Evolutionary conservation across 345 rosid species (phyloP), one percentile per base, ranked within the genome.

Genomic region (Corchorus olitorius): DNA sequence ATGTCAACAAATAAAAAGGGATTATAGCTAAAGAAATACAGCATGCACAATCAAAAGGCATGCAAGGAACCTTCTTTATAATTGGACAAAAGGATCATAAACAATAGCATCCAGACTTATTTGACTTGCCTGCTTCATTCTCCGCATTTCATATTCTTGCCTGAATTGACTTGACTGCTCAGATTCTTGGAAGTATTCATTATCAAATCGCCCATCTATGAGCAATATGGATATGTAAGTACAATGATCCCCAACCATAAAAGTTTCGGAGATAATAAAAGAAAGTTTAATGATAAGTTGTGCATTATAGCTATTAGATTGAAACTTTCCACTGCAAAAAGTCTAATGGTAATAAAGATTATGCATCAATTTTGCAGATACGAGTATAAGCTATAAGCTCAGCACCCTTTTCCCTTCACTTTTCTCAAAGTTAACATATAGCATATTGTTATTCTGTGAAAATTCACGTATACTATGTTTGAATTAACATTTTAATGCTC

Each of bases 71-170:
- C 52, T 69, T 77, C 65, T 50, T 65, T 34, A n/a, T 43, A 27
- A 65, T 60, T 61, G 59, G 27, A 58, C 15, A 54, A 45, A 63
- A 43, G 61, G 2, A 78, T 17, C 60, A 53, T 35, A 53, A 70
- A 41, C 5, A 73, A 60, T 39, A 48, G 56, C 7, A 9, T 63
- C 35, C 37, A 56, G 20, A 53, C 71, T 73, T 33, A 65, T 17
- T 20, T 13, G 50, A 81, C 90, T 83, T 85, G 81, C 98, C 98
- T 97, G 97, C 77, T 87, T 92, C 58, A 87, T 86, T 86, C 70
- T 92, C 61, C 97, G 92, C 97, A 94, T 97, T 86, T 97, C 99
- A 87, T 84, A 91, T 84, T 94, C 99, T 83, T 94, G 97, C 87
- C 84, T 87, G 82, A 92, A 94, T 70, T 90, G 89, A 79, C 87